These are phyloP conservation scores for Pyrus hybrid DNA, from an alignment of 331 rosid genomes.

Conservation along the genomic window DNA sequence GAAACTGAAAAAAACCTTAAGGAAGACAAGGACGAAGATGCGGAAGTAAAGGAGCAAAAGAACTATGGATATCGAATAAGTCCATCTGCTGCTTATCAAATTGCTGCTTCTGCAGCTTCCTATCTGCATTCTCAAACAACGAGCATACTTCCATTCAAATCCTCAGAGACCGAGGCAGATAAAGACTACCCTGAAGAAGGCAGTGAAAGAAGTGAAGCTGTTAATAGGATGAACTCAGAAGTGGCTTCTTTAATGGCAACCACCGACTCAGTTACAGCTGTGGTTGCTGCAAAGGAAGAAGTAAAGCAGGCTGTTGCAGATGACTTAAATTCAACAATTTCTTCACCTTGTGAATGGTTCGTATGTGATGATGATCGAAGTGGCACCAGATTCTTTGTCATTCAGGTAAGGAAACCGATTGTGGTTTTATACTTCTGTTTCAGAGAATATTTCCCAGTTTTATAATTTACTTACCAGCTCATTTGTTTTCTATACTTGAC, in stretches of 20 bases:
- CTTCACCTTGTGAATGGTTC: slow-evolving; percentile 91
- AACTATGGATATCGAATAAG: slow-evolving; percentile 39
- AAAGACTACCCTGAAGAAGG: slow-evolving; percentile 27
- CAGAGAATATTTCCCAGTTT: background rate
- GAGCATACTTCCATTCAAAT: slow-evolving; percentile 70
- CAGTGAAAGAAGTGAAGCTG: slow-evolving; percentile 16
- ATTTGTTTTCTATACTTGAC: background rate
- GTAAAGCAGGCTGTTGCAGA: slow-evolving; percentile 96
- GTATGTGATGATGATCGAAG: slow-evolving; percentile 73
- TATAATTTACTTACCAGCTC: background rate
- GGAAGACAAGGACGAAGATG: slow-evolving; percentile 18
- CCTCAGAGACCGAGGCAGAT: slow-evolving; percentile 29
- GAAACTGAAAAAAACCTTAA: slow-evolving; percentile 28
- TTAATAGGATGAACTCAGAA: slow-evolving; percentile 44
- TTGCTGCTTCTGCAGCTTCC: slow-evolving; percentile 93
- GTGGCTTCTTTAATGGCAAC: slow-evolving; percentile 81
- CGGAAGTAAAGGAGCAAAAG: slow-evolving; percentile 29
- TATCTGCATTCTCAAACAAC: slow-evolving; percentile 65
- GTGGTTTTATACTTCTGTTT: background rate
- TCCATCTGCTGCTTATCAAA: slow-evolving; percentile 62
- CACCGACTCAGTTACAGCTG: slow-evolving; percentile 85
- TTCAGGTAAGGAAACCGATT: slow-evolving; percentile 50
- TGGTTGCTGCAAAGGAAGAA: slow-evolving; percentile 95
- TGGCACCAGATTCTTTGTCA: slow-evolving; percentile 62
- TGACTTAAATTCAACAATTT: slow-evolving; percentile 56